Conservation (phyloP, 1,284 basidiomycete species). For the Rhodofomes roseus region DNA sequence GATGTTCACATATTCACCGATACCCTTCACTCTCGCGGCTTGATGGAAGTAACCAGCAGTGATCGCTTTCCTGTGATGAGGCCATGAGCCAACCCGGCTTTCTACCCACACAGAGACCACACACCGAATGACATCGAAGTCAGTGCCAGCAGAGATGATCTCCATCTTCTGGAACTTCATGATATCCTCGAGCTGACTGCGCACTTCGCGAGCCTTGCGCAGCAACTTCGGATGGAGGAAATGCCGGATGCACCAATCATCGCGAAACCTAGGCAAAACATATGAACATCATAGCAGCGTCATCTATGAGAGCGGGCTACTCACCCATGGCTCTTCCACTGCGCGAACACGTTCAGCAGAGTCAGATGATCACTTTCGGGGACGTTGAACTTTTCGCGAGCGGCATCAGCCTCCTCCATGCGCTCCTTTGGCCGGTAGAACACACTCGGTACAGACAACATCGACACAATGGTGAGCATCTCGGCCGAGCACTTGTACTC, state of each 20-base stretch:
- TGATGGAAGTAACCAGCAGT: conserved; percentile 99
- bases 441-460: conserved; percentile 96
- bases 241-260: conserved; percentile 93
- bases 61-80: conserved; percentile 81
- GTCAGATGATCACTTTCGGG: conserved; percentile 98
- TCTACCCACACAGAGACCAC: conserved; percentile 9
- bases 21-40: conserved; percentile 95
- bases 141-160: conserved; percentile 85
- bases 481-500: conserved; percentile 92
- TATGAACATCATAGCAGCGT: neutral
- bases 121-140: conserved; percentile 91
- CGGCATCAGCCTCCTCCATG: conserved; percentile 95
- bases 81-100: conserved; percentile 1
- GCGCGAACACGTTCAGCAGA: conserved; percentile 93
- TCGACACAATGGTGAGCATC: conserved; percentile 98
- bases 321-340: conserved; percentile 94
- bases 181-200: conserved; percentile 94
- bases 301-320: conserved; percentile 21
- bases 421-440: conserved; percentile 96
- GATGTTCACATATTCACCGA: conserved; percentile 98
- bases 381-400: conserved; percentile 97
- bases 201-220: conserved; percentile 94
- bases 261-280: conserved; percentile 62
- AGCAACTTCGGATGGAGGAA: conserved; percentile 96
- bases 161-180: conserved; percentile 98